Evolutionary conservation across 1,139 yeast species (phyloP).

Genomic region (Nakaseomyces sp.): DNA sequence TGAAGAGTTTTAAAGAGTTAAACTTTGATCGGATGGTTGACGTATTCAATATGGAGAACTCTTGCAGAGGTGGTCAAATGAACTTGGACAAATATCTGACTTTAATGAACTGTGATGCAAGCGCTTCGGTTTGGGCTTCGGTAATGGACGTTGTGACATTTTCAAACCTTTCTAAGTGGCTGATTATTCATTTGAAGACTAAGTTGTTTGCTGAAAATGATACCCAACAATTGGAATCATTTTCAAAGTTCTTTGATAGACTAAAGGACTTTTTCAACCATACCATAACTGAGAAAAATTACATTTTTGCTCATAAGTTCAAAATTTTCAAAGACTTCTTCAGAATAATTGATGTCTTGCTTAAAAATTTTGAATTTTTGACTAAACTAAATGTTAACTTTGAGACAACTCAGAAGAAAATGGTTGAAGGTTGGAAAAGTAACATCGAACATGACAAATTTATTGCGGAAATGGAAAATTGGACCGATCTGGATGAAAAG

Average conservation of each 20-base stretch:
- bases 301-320: neutral
- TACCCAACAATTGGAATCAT: neutral
- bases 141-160: neutral
- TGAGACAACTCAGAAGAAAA: neutral
- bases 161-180: neutral
- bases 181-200: neutral
- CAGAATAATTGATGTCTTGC: neutral
- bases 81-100: neutral
- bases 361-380: neutral
- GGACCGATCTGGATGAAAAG: neutral
- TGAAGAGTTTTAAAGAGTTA: conserved; percentile 45
- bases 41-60: neutral
- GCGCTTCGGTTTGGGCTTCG: neutral
- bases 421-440: conserved; percentile 5
- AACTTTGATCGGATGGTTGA: conserved; percentile 38
- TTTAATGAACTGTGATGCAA: neutral
- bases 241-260: neutral
- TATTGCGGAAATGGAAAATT: neutral
- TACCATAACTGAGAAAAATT: neutral
- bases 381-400: neutral
- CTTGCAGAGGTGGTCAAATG: neutral
- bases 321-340: conserved; percentile 1
- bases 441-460: neutral
- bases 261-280: neutral
- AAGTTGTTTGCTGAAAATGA: neutral